These are phyloP conservation scores for Bocquillonia castaneifolia DNA, from an alignment of 441 rosid genomes.

Conservation along the genomic window DNA sequence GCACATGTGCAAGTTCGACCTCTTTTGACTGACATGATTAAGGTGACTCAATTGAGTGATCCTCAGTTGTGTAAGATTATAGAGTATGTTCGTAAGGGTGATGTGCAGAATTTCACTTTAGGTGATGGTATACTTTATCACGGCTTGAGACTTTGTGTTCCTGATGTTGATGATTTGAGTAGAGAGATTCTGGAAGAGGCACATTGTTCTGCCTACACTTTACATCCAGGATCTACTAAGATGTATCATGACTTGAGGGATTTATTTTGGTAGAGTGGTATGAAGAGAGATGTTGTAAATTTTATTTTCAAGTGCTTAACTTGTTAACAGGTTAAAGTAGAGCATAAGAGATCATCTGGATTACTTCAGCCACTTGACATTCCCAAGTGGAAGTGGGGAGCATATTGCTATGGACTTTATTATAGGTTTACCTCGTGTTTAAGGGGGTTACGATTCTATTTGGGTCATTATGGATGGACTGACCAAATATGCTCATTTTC, in stretches of 20 bases:
- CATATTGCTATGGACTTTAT: neutral
- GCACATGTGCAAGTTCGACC: no score
- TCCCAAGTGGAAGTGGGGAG: neutral
- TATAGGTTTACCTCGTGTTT: no score
- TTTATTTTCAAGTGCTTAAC: no score
- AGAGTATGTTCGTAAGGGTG: neutral
- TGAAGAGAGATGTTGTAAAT: no score
- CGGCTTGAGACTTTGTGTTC: neutral
- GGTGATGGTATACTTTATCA: no score
- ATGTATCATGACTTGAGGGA: no score
- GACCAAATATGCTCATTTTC: no score
- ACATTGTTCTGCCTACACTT: neutral
- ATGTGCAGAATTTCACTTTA: neutral
- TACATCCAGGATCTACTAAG: neutral
- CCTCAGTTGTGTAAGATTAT: neutral
- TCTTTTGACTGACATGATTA: neutral
- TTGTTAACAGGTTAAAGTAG: no score
- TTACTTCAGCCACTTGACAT: no score
- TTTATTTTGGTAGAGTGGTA: no score
- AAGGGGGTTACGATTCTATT: neutral
- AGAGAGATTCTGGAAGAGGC: neutral
- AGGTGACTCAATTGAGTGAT: neutral
- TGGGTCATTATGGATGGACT: no score
- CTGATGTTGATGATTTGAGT: neutral
- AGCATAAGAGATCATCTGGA: no score